These are phyloP conservation scores for Ceratocystis destructans DNA, from an alignment of 2,329 filamentous ascomycete genomes.

Conservation along the genomic window DNA sequence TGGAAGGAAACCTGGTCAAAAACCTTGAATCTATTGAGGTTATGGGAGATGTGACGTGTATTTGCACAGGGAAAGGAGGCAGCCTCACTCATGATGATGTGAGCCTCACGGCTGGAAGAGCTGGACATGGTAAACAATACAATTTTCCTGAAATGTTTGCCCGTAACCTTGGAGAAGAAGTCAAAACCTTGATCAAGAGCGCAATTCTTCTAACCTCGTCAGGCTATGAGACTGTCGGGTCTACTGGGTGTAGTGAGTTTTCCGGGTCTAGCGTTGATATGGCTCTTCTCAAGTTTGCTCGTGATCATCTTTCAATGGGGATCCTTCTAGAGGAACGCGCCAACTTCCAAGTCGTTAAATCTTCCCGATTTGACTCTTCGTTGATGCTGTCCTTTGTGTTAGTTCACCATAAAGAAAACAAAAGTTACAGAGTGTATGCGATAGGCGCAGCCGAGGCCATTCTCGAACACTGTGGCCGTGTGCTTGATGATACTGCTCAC, in stretches of 20 bases:
- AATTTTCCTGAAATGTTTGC: conserved; percentile 26
- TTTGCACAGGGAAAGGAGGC: conserved; percentile 54
- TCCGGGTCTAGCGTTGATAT: conserved; percentile 44
- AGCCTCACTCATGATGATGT: conserved; percentile 52
- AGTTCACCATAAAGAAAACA: conserved; percentile 31
- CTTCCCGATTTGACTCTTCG: conserved; percentile 41
- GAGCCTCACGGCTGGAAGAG: conserved; percentile 43
- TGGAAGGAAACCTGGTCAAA: conserved; percentile 49
- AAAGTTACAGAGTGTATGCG: conserved; percentile 37
- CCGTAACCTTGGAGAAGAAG: conserved; percentile 26
- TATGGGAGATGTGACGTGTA: conserved; percentile 50
- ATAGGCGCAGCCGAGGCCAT: conserved; percentile 47
- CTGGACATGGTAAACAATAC: conserved; percentile 32
- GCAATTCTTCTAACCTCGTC: conserved; percentile 38
- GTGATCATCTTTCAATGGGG: conserved; percentile 36
- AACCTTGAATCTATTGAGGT: conserved; percentile 46
- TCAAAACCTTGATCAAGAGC: conserved; percentile 29
- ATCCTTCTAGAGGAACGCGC: conserved; percentile 34
- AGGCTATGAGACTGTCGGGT: conserved; percentile 37
- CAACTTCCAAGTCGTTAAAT: conserved; percentile 33
- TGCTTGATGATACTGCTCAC: conserved; percentile 33
- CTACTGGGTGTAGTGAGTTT: conserved; percentile 28
- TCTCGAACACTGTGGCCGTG: conserved; percentile 31
- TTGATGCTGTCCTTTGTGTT: conserved; percentile 45
- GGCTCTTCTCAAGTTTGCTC: conserved; percentile 37